Percentiles rank a stretch among this genome's conserved stretches.
Conservation (phyloP, 805 yeast genomes). For the Nakazawaea populi region DNA sequence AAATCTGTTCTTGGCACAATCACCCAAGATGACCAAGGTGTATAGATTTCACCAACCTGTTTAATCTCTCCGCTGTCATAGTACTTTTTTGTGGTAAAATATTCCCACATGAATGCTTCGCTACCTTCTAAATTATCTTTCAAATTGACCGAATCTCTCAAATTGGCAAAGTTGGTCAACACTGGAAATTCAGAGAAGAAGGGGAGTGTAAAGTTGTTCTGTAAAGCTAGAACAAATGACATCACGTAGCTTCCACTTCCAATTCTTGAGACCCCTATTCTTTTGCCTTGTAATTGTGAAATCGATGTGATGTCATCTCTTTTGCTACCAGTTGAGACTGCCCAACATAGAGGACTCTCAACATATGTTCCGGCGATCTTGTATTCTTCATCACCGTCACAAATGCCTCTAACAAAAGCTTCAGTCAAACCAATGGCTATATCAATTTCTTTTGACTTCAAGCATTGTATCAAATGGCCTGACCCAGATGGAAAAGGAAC, state of each 20-base stretch:
- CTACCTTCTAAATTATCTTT: slow-evolving; percentile 36
- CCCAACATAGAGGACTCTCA: slow-evolving; percentile 84
- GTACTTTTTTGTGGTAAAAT: slow-evolving; percentile 82
- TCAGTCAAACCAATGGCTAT: slow-evolving; percentile 88
- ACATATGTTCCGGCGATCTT: slow-evolving; percentile 79
- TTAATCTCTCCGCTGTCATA: slow-evolving; percentile 78
- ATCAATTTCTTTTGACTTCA: slow-evolving; percentile 60
- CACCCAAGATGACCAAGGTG: slow-evolving; percentile 98
- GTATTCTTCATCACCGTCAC: slow-evolving; percentile 58
- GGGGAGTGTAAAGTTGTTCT: slow-evolving; percentile 46
- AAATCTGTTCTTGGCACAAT: slow-evolving; percentile 46
- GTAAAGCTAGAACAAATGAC: slow-evolving; percentile 77
- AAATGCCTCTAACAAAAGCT: slow-evolving; percentile 80
- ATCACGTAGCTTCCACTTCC: slow-evolving; percentile 91
- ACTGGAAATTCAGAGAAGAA: slow-evolving; percentile 50
- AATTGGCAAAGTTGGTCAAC: slow-evolving; percentile 62
- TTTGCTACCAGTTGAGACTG: slow-evolving; percentile 69
- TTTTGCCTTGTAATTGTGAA: slow-evolving; percentile 51
- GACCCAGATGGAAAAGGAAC: slow-evolving; percentile 80
- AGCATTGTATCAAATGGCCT: slow-evolving; percentile 75
- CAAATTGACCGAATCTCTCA: slow-evolving; percentile 74
- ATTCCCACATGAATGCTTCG: slow-evolving; percentile 96
- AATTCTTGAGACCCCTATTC: slow-evolving; percentile 76
- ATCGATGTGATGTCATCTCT: slow-evolving; percentile 49
- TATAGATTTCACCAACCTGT: slow-evolving; percentile 79